A percentile compares a stretch with the other conserved stretches of the same genome.
These are phyloP conservation scores for Boletus subparvulus DNA, from an alignment of 768 basidiomycete species.

Conservation along the genomic window DNA sequence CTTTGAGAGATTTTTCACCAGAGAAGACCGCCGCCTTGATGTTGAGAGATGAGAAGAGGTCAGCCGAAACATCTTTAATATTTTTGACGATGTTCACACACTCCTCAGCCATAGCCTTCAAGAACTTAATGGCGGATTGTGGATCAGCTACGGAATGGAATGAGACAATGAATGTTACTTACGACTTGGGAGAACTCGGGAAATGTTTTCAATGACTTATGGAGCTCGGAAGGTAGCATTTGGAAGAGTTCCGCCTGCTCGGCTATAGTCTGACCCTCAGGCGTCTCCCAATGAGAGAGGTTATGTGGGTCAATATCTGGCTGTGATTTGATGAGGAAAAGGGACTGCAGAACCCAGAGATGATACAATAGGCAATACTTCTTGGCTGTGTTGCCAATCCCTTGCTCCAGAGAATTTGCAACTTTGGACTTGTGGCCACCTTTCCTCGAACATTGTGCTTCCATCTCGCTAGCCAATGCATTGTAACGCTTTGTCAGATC, in stretches of 20 bases:
- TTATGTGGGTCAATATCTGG: background rate
- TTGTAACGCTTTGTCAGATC: background rate
- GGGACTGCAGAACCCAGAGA: background rate
- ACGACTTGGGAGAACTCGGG: background rate
- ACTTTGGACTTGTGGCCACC: background rate
- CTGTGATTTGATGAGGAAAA: background rate
- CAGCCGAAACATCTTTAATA: background rate
- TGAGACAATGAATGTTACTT: background rate
- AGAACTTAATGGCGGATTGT: background rate
- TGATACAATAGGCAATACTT: background rate
- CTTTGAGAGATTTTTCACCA: background rate
- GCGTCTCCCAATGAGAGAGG: background rate
- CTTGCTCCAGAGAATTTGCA: background rate
- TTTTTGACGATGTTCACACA: background rate
- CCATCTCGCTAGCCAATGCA: background rate
- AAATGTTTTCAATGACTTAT: background rate
- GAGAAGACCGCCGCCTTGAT: background rate
- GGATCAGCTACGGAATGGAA: background rate
- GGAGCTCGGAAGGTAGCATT: background rate
- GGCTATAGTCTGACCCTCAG: background rate
- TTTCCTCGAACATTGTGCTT: background rate
- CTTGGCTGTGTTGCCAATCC: background rate
- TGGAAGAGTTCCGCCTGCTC: background rate
- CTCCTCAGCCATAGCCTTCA: background rate
- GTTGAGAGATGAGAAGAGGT: background rate